Evolutionary conservation across 1,139 yeast species (phyloP).

Genomic region (Blastobotrys illinoisensis): DNA sequence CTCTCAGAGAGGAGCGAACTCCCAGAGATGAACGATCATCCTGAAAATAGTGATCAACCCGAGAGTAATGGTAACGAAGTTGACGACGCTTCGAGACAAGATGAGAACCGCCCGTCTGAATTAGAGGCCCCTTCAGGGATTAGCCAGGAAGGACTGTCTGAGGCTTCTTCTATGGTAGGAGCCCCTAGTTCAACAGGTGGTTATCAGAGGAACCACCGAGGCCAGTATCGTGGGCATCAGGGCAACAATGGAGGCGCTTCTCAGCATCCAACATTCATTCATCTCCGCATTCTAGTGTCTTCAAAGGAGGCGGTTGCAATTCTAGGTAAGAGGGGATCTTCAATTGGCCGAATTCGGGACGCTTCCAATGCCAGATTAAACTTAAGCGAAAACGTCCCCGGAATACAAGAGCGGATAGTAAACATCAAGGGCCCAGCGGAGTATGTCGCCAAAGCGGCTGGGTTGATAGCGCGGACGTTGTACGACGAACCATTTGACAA

Average conservation of each 20-base stretch:
- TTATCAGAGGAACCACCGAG: background rate
- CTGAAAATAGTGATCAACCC: too few species aligned
- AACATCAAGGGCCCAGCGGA: constrained; percentile 74
- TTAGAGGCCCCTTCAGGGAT: background rate
- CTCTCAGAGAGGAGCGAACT: too few species aligned
- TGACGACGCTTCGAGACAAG: background rate
- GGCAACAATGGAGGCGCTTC: background rate
- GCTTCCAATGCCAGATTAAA: constrained; percentile 62
- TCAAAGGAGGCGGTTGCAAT: constrained; percentile 72
- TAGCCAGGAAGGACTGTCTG: background rate
- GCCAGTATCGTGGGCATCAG: background rate
- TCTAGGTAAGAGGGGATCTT: constrained; percentile 76
- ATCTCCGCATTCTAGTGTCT: constrained; percentile 67
- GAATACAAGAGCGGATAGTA: constrained; percentile 71
- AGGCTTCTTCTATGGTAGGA: background rate
- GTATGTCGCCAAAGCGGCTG: constrained; percentile 78
- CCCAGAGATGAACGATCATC: too few species aligned
- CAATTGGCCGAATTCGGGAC: constrained; percentile 59
- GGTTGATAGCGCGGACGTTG: constrained; percentile 62
- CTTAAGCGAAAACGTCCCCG: constrained; percentile 72
- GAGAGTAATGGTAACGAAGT: background rate
- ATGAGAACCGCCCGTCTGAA: background rate
- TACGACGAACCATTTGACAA: constrained; percentile 63
- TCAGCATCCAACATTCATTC: constrained; percentile 37
- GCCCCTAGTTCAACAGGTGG: too few species aligned